Conservation (phyloP, 306 rosid species). For the Vicia faba region DNA sequence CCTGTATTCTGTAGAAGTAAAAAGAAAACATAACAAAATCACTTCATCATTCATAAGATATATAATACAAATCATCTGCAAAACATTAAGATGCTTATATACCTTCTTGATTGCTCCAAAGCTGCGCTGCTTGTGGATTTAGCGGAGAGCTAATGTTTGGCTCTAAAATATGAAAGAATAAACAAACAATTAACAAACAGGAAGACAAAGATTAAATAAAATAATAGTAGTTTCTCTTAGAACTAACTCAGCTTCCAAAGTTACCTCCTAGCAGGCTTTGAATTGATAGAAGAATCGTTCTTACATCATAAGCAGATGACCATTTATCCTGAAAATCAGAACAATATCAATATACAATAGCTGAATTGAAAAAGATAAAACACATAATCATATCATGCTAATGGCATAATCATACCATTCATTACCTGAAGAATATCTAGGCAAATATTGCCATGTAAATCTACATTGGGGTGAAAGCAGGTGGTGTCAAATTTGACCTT, state of each 20-base stretch:
- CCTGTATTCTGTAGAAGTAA: conserved; percentile 70
- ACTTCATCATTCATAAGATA: background rate
- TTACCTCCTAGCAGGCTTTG: conserved; percentile 73
- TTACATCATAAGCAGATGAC: conserved; percentile 45
- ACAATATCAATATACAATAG: too few relatives aligned
- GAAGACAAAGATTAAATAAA: background rate
- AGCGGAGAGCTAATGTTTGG: conserved; percentile 92
- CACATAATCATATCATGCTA: background rate
- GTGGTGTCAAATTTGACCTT: conserved; percentile 86
- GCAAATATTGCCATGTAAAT: conserved; percentile 81
- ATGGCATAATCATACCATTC: too few relatives aligned
- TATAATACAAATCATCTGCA: background rate
- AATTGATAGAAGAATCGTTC: conserved; percentile 44
- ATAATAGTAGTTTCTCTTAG: background rate
- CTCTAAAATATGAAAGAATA: conserved; percentile 45
- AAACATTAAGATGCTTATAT: conserved; percentile 4
- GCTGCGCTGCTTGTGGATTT: conserved; percentile 89
- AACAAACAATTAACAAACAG: background rate
- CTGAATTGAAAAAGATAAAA: too few relatives aligned
- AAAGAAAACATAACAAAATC: background rate
- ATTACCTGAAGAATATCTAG: conserved; percentile 97
- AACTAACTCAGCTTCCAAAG: background rate
- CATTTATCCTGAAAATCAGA: conserved; percentile 4
- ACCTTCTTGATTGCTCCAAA: conserved; percentile 97
- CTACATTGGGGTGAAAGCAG: conserved; percentile 94